Base-by-base conservation (phyloP, 192 early-diverging fungal genomes). In the Coemansia sp. region DNA sequence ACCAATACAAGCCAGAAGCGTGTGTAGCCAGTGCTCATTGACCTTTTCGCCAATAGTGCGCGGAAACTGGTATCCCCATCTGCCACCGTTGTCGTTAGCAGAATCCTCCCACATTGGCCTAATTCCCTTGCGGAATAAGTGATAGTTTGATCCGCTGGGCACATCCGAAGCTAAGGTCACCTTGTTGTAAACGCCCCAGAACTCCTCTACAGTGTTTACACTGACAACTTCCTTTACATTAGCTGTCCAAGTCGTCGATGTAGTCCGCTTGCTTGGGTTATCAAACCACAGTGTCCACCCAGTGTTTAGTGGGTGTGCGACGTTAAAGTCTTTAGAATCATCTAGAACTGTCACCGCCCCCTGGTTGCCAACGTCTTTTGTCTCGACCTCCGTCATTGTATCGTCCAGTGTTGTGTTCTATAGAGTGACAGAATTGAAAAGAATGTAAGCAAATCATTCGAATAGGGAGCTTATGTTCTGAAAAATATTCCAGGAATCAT, bases 261-360 rank as follows among this genome's bases (percentile, higher is more conserved):
- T 96, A 19, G 91, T 86, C 74, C 89, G 88, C 84, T 91, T 92
- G 63, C 75, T 86, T 46, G 92, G 92, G 77, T 90, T 90, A 77
- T 97, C 95, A 73, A 90, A 97, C 94, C 94, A 99, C 67, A 99
- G 83, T 37, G 94, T 94, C 97, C 97, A 99, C 46, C 79, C 77
- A 60, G 91, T 82, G 71, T 95, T 88, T 42, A 99, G 88, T 54
- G 89, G 90, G 70, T 99, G 97, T 81, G 94, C 94, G 22, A 89
- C 90, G 65, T 90, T 92, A 76, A 87, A 93, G 72, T 90, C 82
- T n/a, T 83, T 58, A 22, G 87, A 82, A 72, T 92, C 87, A 41
- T 77, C 65, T 66, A 92, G 83, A 51, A 85, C 84, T 36, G 86
- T 85, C 60, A 63, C 81, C 36, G 85, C 51, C 42, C 41, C 63